phyloP scores from a whole-genome alignment of 352 stramenopile genomes.

The Phytophthora cryptogea region DNA sequence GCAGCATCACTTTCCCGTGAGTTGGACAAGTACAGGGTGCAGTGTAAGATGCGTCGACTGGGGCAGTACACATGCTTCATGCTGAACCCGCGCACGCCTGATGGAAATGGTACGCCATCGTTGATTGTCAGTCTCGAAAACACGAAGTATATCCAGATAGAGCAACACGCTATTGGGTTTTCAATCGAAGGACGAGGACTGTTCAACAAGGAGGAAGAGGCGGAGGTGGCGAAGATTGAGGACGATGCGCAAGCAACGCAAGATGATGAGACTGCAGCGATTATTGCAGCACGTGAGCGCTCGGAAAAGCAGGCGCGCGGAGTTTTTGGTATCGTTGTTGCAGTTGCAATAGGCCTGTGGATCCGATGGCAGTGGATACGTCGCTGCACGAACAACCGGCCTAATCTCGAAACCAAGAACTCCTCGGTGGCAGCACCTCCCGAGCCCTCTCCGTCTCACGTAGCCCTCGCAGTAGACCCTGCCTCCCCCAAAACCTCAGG shows the following conservation, averaged over 20 bases:
- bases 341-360: conserved; percentile 32
- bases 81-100: conserved; percentile 47
- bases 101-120: conserved; percentile 50
- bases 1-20: conserved; percentile 50
- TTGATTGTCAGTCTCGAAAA: conserved; percentile 59
- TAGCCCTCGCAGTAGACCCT: conserved; percentile 28
- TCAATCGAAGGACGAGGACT: conserved; percentile 76
- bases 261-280: conserved; percentile 35
- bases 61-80: conserved; percentile 73
- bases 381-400: conserved; percentile 25
- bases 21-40: conserved; percentile 76
- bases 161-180: conserved; percentile 78
- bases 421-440: conserved; percentile 7
- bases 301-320: conserved; percentile 29
- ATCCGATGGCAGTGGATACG: conserved; percentile 40
- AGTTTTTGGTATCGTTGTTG: conserved; percentile 25
- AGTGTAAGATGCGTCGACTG: conserved; percentile 60
- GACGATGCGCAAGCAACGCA: conserved; percentile 40
- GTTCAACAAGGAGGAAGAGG: conserved; percentile 60
- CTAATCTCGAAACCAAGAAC: conserved; percentile 31
- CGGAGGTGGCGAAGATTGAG: conserved; percentile 58
- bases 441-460: conserved; percentile 23
- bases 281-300: conserved; percentile 27
- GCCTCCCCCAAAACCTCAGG: conserved; percentile 23
- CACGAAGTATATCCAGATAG: conserved; percentile 57